Evolutionary conservation across 1,284 basidiomycete species (phyloP).

Genomic region (Tausonia pullulans): DNA sequence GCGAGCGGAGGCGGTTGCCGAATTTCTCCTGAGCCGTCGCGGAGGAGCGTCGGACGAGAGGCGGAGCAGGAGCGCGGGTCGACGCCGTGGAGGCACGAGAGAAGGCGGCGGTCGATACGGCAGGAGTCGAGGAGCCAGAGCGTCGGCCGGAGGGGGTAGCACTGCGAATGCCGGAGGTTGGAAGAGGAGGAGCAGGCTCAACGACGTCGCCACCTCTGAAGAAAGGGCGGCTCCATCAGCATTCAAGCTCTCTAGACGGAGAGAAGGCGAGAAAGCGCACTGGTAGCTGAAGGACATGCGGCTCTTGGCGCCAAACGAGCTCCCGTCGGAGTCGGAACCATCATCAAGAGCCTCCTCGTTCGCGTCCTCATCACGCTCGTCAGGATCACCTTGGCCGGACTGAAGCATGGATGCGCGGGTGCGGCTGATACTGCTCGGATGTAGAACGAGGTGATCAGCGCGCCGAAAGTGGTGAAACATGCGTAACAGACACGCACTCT

Average conservation of each 20-base stretch:
- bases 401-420: neutral
- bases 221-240: neutral
- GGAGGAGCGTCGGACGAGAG: conserved; percentile 9
- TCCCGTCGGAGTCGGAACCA: conserved; percentile 6
- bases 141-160: neutral
- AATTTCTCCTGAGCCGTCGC: conserved; percentile 14
- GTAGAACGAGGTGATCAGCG: neutral
- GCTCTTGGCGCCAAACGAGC: conserved; percentile 14
- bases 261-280: neutral
- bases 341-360: neutral
- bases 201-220: conserved; percentile 14
- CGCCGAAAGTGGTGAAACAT: neutral
- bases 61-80: neutral
- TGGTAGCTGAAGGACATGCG: conserved; percentile 14
- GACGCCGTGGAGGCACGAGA: neutral
- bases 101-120: neutral
- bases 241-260: neutral
- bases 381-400: neutral
- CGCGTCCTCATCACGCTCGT: conserved; percentile 2
- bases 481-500: conserved; percentile 1
- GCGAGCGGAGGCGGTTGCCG: conserved; percentile 8
- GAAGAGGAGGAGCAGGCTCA: conserved; percentile 1
- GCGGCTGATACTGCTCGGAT: neutral
- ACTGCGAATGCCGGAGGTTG: neutral
- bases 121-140: neutral